phyloP scores from a whole-genome alignment of 2,329 filamentous ascomycete genomes.

The Botrytis sinoallii region DNA sequence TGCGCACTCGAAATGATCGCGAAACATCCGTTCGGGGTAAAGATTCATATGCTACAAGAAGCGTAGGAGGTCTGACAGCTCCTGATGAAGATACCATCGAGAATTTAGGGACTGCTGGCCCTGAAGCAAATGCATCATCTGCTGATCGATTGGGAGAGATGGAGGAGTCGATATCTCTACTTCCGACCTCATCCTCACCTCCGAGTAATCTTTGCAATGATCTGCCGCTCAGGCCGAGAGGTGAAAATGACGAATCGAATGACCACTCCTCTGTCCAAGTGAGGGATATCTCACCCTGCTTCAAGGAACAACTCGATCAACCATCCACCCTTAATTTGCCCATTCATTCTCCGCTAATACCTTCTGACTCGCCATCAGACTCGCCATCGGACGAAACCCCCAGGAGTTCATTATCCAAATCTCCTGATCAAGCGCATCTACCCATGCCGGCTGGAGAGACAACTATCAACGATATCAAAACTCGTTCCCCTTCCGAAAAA shows the following conservation, averaged over 20 bases:
- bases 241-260: not conserved
- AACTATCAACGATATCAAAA: not conserved
- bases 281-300: not conserved
- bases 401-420: too few species aligned
- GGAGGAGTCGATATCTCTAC: not conserved
- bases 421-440: not conserved
- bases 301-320: not conserved
- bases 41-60: not conserved
- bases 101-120: not conserved
- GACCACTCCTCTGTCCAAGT: not conserved
- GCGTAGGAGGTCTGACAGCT: not conserved
- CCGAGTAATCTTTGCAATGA: not conserved
- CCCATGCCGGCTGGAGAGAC: not conserved
- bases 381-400: not conserved
- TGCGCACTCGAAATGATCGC: conserved; percentile 28
- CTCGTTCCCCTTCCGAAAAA: not conserved
- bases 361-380: not conserved
- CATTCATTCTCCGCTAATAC: not conserved
- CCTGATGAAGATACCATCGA: not conserved
- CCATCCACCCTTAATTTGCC: not conserved
- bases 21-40: not conserved
- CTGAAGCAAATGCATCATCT: not conserved
- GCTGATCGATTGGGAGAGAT: not conserved
- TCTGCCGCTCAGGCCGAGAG: not conserved
- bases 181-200: not conserved